Conservation (phyloP, 129 eudicot species). For the Lonicera japonica region DNA sequence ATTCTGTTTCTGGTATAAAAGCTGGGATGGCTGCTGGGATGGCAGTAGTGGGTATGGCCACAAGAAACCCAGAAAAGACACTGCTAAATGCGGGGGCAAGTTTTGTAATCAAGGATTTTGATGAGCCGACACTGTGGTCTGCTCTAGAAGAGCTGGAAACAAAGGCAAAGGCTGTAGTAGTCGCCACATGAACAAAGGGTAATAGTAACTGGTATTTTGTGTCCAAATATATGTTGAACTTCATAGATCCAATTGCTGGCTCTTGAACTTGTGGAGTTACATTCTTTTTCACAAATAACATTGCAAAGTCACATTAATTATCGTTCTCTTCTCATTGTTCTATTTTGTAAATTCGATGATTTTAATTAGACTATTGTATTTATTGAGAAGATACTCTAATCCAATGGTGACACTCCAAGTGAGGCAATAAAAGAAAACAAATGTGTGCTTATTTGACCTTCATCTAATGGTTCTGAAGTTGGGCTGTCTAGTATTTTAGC, state of each 20-base stretch:
- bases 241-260: neutral
- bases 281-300: too few relatives aligned
- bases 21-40: constrained; percentile 90
- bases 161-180: constrained; percentile 11
- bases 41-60: constrained; percentile 71
- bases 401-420: too few relatives aligned
- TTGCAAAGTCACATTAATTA: too few relatives aligned
- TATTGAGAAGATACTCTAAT: too few relatives aligned
- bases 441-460: too few relatives aligned
- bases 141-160: constrained; percentile 44
- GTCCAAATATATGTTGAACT: neutral
- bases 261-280: neutral
- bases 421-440: too few relatives aligned
- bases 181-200: constrained; percentile 8
- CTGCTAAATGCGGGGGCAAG: constrained; percentile 68
- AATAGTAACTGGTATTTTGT: constrained; percentile 1
- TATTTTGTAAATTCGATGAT: neutral
- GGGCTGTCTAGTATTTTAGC: too few relatives aligned
- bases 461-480: too few relatives aligned
- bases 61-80: constrained; percentile 64
- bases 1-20: constrained; percentile 84
- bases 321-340: neutral
- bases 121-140: constrained; percentile 64
- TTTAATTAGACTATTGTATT: too few relatives aligned
- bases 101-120: constrained; percentile 64